Base-by-base conservation (phyloP, 2,329 filamentous ascomycete genomes). In the Pyrenophora seminiperda region DNA sequence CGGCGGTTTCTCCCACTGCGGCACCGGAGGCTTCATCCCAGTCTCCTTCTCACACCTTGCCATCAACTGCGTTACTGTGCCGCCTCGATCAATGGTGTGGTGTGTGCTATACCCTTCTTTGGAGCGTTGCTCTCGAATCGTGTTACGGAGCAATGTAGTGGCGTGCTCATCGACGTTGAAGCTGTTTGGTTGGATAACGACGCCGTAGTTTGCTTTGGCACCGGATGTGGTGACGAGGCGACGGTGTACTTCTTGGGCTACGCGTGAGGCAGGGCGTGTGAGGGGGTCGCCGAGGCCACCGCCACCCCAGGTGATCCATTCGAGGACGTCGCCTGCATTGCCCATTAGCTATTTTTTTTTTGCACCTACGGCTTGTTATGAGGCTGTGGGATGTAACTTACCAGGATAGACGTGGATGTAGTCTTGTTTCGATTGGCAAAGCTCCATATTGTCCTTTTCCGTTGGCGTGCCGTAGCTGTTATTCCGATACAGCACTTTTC, bases 271-370 rank as follows among this genome's bases (percentile, higher is more conserved):
- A 0, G 78, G 75, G 0, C 78, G 71, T 0, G 72, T 74, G 5
- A 80, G 63, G 0, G 77, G 74, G 59, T 80, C 77, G 24, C 77
- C 78, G 10, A 80, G 71, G 2, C 78, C 77, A 17, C 77, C 78
- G 20, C 76, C 78, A 37, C 77, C 77, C 77, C 77, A 80, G 4
- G 78, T 80, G 22, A 78, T 72, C 75, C 75, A 80, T 63, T 80
- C 77, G 4, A 80, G 73, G 1, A 79, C 68, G 51, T 81, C 78
- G 10, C 73, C 77, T 70, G 40, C 2, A 27, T 17, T 7, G n/a
- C n/a, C 2, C 15, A 14, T 30, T 10, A 22, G 33, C 34, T 15
- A 22, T 50, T 36, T 11, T 9, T 30, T 18, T 5, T 11, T 13
- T 13, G 3, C 3, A 19, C 29, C 13, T n/a, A n/a, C n/a, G n/a